Evolutionary conservation across 352 stramenopile genomes (phyloP).

Genomic region (Phytophthora melonis): DNA sequence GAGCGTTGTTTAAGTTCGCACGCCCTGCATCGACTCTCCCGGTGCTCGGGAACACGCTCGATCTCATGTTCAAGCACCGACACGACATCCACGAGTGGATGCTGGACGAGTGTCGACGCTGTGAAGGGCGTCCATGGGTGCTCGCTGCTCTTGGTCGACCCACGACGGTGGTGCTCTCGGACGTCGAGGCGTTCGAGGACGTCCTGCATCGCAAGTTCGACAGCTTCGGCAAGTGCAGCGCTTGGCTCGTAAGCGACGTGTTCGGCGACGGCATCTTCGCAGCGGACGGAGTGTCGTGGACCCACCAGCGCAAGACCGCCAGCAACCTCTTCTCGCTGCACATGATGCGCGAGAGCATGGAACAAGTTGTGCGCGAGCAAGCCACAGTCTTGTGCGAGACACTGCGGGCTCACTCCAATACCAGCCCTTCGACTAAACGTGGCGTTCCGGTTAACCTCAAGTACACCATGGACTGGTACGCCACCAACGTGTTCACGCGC

Average conservation of each 20-base stretch:
- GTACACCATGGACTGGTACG: constrained; percentile 56
- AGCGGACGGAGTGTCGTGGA: constrained; percentile 70
- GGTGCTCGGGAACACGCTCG: constrained; percentile 58
- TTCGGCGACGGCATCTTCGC: constrained; percentile 81
- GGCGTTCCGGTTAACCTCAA: constrained; percentile 42
- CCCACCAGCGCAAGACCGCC: constrained; percentile 77
- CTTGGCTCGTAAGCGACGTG: constrained; percentile 53
- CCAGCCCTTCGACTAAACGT: not conserved
- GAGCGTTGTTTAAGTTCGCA: constrained; percentile 35
- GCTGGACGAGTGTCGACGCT: constrained; percentile 50
- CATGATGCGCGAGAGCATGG: constrained; percentile 66
- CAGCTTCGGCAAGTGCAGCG: constrained; percentile 73
- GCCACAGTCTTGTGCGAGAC: constrained; percentile 40
- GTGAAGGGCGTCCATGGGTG: constrained; percentile 54
- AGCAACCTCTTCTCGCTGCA: constrained; percentile 89
- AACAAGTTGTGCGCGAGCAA: constrained; percentile 49
- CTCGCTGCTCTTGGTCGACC: constrained; percentile 50
- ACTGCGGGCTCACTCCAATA: constrained; percentile 26
- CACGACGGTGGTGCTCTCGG: constrained; percentile 53
- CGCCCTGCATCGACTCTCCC: constrained; percentile 52
- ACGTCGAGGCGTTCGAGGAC: constrained; percentile 53
- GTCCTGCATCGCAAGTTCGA: constrained; percentile 77
- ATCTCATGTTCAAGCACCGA: constrained; percentile 57
- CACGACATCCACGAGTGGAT: constrained; percentile 70
- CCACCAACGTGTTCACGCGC: constrained; percentile 74